phyloP scores from a whole-genome alignment of 345 rosid genomes.

The Adansonia digitata region DNA sequence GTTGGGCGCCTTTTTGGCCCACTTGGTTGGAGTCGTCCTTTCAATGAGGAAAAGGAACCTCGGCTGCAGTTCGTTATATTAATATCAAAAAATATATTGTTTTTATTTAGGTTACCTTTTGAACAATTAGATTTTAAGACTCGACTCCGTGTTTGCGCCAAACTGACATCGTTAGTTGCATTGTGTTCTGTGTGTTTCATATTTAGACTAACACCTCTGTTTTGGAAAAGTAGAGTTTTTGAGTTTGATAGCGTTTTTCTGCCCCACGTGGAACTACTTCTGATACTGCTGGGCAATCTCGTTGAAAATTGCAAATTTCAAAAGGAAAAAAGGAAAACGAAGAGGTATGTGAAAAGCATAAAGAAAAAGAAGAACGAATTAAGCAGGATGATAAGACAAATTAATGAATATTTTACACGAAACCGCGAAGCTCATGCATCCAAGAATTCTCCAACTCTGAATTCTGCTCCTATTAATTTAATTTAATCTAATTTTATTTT shows the following conservation, averaged over 20 bases:
- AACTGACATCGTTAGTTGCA: background rate
- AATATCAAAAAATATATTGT: background rate
- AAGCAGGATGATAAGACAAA: background rate
- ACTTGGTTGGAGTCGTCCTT: background rate
- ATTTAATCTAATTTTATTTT: too few relatives aligned
- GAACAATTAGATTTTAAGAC: too few relatives aligned
- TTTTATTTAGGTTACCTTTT: too few relatives aligned
- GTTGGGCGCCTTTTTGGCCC: constrained; percentile 4
- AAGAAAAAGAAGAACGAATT: background rate
- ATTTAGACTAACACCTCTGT: background rate
- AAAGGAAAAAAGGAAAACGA: background rate
- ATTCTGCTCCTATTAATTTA: too few relatives aligned
- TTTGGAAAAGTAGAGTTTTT: background rate
- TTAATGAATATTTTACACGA: background rate
- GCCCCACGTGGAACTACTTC: background rate
- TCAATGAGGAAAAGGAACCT: background rate
- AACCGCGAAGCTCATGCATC: background rate
- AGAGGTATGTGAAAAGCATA: too few relatives aligned
- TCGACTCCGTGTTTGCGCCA: background rate
- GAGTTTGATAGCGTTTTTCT: background rate
- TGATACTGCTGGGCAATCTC: background rate
- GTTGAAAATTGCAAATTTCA: background rate
- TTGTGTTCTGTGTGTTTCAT: background rate
- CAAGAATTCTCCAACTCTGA: background rate
- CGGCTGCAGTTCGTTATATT: background rate